Conservation (phyloP, 768 basidiomycete species). For the Suillus hirtellus region DNA sequence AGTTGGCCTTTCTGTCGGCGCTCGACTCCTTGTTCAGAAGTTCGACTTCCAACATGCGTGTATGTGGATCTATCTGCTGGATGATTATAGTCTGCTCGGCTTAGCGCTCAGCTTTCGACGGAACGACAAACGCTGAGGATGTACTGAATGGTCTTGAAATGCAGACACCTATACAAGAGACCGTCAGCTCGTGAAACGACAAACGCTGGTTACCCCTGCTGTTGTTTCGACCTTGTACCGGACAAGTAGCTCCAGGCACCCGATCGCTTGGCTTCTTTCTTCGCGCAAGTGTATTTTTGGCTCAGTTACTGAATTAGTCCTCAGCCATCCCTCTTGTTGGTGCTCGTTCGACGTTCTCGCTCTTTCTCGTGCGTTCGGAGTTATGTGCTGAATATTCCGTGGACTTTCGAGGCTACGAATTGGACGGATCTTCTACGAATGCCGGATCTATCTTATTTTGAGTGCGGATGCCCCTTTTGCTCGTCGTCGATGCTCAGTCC, state of each 20-base stretch:
- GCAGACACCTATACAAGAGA: background rate
- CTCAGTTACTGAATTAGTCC: background rate
- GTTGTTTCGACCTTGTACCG: background rate
- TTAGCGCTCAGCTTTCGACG: background rate
- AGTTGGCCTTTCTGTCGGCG: background rate
- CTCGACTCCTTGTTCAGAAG: background rate
- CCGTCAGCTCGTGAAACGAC: background rate
- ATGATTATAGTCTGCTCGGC: no score
- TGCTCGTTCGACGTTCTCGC: background rate
- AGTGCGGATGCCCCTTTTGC: background rate
- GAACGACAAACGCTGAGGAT: background rate
- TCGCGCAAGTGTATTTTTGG: background rate
- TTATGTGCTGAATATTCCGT: background rate
- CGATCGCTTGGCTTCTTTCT: background rate
- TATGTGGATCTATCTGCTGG: background rate
- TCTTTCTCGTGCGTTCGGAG: background rate
- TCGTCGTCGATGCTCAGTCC: background rate
- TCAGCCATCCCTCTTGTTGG: background rate
- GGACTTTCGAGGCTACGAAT: background rate
- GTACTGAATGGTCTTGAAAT: background rate
- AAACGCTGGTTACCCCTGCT: background rate
- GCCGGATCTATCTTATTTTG: background rate
- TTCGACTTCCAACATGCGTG: background rate
- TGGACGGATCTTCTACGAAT: background rate
- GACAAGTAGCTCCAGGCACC: background rate